Conservation (phyloP, 371 early-diverging fungal species). For the Lichtheimia ramosa region DNA sequence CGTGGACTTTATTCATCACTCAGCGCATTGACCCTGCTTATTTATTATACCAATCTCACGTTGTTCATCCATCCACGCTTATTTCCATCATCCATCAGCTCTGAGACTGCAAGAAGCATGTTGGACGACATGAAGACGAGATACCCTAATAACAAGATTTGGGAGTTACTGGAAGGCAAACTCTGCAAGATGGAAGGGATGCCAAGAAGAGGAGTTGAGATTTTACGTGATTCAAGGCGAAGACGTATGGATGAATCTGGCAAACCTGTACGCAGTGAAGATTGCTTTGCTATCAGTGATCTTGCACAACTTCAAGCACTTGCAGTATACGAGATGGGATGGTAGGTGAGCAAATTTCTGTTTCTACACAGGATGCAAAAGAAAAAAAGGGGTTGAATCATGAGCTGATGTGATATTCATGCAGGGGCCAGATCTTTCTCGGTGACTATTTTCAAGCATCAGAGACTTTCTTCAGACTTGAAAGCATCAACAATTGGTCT, state of each 20-base stretch:
- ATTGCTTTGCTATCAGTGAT: constrained; percentile 20
- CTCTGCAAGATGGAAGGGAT: constrained; percentile 49
- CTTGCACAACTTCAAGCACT: constrained; percentile 41
- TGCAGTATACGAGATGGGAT: constrained; percentile 53
- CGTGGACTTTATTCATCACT: constrained; percentile 41
- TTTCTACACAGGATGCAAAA: neutral
- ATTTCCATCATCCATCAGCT: constrained; percentile 35
- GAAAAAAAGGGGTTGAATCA: neutral
- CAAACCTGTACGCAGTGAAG: constrained; percentile 3
- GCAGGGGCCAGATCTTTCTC: constrained; percentile 51
- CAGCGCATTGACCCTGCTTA: constrained; percentile 39
- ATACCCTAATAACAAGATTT: constrained; percentile 40
- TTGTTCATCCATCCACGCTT: constrained; percentile 46
- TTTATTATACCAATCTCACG: constrained; percentile 49
- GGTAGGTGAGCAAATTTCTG: constrained; percentile 22
- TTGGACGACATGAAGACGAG: constrained; percentile 37
- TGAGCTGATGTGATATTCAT: neutral
- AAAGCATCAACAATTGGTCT: constrained; percentile 54
- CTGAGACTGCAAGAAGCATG: constrained; percentile 31
- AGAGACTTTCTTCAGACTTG: constrained; percentile 47
- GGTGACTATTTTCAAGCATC: constrained; percentile 53
- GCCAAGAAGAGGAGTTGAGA: constrained; percentile 40
- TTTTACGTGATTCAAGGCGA: constrained; percentile 40
- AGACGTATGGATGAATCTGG: constrained; percentile 12
- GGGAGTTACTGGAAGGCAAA: constrained; percentile 49